Evolutionary conservation across 2,329 filamentous ascomycete genomes (phyloP).

Genomic region (Didymella sp.): DNA sequence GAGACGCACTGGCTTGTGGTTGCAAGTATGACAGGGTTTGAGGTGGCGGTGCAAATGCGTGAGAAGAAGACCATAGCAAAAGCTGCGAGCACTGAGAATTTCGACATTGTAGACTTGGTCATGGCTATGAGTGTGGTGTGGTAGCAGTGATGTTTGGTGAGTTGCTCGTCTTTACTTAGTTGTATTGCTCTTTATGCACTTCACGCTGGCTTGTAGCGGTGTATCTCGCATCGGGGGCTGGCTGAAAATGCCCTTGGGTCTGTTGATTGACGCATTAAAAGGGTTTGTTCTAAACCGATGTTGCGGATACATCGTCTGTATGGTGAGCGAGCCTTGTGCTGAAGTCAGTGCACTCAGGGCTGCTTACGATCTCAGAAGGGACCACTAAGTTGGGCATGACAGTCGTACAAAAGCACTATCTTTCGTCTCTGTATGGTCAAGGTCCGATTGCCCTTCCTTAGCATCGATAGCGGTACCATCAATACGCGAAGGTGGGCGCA

Average conservation of each 20-base stretch:
- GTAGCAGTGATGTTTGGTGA: background rate
- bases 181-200: background rate
- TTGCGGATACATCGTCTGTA: background rate
- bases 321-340: too few relatives aligned
- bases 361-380: background rate
- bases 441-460: constrained; percentile 1
- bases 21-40: background rate
- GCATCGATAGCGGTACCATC: background rate
- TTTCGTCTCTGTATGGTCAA: background rate
- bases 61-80: background rate
- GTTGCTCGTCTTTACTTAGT: background rate
- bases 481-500: background rate
- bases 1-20: background rate
- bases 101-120: background rate
- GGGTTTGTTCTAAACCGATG: background rate
- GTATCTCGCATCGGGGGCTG: background rate
- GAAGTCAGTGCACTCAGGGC: background rate
- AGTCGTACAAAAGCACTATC: background rate
- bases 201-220: background rate
- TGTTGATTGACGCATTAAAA: background rate
- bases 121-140: background rate
- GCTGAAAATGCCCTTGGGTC: background rate
- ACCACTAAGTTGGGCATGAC: background rate
- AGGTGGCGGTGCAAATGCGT: background rate
- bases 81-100: background rate